phyloP scores from a whole-genome alignment of 371 early-diverging fungal genomes.

The Mortierella sp. region DNA sequence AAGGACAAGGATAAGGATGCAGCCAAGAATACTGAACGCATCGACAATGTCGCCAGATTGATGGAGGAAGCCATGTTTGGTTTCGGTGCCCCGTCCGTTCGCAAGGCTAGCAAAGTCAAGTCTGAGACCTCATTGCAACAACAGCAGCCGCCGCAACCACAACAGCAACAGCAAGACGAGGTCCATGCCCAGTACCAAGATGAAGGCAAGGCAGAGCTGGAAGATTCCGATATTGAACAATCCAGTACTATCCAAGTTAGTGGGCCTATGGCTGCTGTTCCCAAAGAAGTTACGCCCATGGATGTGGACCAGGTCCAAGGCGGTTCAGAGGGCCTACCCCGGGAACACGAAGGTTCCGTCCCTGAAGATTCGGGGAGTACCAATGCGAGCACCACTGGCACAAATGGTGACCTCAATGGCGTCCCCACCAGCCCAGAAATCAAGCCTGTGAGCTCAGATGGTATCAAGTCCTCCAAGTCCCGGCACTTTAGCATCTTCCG shows the following conservation, averaged over 20 bases:
- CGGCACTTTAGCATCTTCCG: constrained; percentile 37
- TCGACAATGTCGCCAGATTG: constrained; percentile 32
- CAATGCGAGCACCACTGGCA: background rate
- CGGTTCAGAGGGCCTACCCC: too few relatives aligned
- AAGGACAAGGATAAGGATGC: constrained; percentile 27
- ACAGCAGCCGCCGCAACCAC: background rate
- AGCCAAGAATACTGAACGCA: constrained; percentile 12
- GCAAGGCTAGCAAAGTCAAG: constrained; percentile 14
- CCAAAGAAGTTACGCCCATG: too few relatives aligned
- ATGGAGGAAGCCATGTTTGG: constrained; percentile 49
- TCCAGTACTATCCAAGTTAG: too few relatives aligned
- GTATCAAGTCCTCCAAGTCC: constrained; percentile 28
- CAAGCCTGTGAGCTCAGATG: constrained; percentile 2
- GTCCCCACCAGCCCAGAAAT: constrained; percentile 1
- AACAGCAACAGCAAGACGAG: background rate
- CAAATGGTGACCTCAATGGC: constrained; percentile 1
- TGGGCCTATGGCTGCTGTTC: too few relatives aligned
- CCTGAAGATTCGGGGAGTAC: too few relatives aligned
- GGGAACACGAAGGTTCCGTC: too few relatives aligned
- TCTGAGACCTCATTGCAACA: background rate
- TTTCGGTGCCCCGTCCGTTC: constrained; percentile 8
- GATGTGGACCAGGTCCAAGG: too few relatives aligned
- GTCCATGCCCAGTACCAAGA: too few relatives aligned
- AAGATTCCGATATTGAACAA: too few relatives aligned
- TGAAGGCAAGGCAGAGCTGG: too few relatives aligned